Conservation (phyloP, 176 grass and related monocot genomes). For the Eragrostis curvula region DNA sequence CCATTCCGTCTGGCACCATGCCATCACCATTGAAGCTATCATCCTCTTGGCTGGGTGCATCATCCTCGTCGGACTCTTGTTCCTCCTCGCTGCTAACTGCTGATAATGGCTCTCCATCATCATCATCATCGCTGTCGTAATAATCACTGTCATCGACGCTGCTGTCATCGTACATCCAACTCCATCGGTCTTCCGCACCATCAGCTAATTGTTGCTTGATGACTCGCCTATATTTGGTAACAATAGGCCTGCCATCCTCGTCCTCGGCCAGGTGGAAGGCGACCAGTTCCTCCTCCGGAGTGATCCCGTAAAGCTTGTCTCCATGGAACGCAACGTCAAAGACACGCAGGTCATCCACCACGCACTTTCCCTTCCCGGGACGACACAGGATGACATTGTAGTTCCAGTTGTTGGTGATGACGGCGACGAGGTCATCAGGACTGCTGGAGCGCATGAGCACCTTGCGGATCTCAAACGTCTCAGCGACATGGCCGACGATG, state of each 20-base stretch:
- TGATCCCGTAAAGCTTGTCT: background rate
- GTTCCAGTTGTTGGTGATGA: background rate
- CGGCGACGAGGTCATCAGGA: background rate
- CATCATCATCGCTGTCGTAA: too few species aligned
- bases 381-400: background rate
- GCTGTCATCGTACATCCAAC: too few species aligned
- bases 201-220: background rate
- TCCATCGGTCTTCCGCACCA: too few species aligned
- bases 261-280: background rate
- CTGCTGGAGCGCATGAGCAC: background rate
- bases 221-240: background rate
- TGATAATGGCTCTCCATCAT: too few species aligned
- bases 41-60: too few species aligned
- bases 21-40: too few species aligned
- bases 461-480: conserved; percentile 14
- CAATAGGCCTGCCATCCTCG: background rate
- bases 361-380: accelerated
- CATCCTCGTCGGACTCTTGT: too few species aligned
- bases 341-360: accelerated
- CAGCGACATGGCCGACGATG: background rate
- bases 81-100: too few species aligned
- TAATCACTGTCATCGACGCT: too few species aligned
- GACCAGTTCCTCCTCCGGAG: background rate
- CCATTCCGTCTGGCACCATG: too few species aligned
- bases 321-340: background rate